Base-by-base conservation (phyloP, 2,329 filamentous ascomycete genomes). In the Domatiomyces globalis region DNA sequence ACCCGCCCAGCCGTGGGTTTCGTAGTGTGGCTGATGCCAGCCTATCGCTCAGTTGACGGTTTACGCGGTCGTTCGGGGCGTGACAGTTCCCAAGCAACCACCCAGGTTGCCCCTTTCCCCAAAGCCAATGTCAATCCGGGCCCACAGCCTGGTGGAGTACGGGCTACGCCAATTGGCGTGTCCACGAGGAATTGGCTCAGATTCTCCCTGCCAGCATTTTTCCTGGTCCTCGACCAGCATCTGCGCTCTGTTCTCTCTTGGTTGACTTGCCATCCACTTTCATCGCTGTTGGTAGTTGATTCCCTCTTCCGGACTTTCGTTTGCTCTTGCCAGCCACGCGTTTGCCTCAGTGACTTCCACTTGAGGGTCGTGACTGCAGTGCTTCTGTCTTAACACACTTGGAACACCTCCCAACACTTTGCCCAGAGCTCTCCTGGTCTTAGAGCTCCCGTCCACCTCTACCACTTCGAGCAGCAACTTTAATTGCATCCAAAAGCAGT, bases 291-390 rank as follows among this genome's bases (percentile, higher is more conserved):
- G 36, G 48, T 59, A 60, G 56, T 58, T 59, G 62, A 58, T 58
- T 52, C 58, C 56, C 66, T 63, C 62, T 67, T 65, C 63, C 67
- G 66, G 56, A 58, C 49, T 52, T 55, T 57, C 53, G 52, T 56
- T 58, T 58, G 58, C 60, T 58, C 55, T 52, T 59, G 59, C 61
- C 56, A 62, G 59, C 58, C 53, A 60, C 58, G 55, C 49, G 51
- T 60, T 49, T 53, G 54, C 54, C 56, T 57, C 54, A 50, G 29
- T 53, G 45, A 47, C 46, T 44, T 50, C 45, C 29, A 44, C 17
- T 52, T 46, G 54, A 61, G 58, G 52, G 55, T 56, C 53, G 54
- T 55, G 43, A 54, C 49, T 58, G 50, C 58, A 57, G 53, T 29
- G 54, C 50, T 51, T 43, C 45, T 42, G 50, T 54, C 47, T 57